Conservation (phyloP, 805 yeast genomes). For the Monosporozyma siamensis region DNA sequence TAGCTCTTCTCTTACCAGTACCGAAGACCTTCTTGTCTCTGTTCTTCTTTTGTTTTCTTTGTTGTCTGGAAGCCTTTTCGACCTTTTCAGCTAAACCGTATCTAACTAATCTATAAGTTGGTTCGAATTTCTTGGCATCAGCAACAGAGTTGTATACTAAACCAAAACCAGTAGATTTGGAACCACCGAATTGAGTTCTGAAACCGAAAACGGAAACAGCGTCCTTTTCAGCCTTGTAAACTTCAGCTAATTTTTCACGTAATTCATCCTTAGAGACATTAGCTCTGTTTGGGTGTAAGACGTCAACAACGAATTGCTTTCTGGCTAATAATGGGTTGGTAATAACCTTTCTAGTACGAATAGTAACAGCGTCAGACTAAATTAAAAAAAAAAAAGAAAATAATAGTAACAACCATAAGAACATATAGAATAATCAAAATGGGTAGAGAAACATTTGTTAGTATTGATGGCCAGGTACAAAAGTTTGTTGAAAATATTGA, state of each 20-base stretch:
- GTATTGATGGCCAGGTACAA: too few species aligned
- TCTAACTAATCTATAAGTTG: conserved; percentile 98
- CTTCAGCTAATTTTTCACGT: conserved; percentile 84
- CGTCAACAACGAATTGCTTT: conserved; percentile 99
- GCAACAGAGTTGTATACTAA: conserved; percentile 96
- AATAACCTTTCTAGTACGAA: conserved; percentile 98
- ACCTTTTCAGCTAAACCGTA: conserved; percentile 94
- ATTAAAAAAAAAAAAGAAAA: conserved; percentile 5
- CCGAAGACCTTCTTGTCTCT: conserved; percentile 98
- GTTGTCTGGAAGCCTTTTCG: conserved; percentile 98
- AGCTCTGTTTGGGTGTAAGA: conserved; percentile 98
- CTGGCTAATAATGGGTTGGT: conserved; percentile 98
- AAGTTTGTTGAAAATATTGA: too few species aligned
- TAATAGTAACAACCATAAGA: too few species aligned
- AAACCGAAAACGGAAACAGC: conserved; percentile 96
- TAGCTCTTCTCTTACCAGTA: conserved; percentile 92
- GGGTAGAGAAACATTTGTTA: too few species aligned
- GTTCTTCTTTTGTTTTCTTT: conserved; percentile 99
- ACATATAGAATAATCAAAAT: too few species aligned
- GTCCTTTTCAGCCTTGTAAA: conserved; percentile 87
- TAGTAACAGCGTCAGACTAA: conserved; percentile 98
- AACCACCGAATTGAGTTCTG: conserved; percentile 99
- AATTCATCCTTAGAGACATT: conserved; percentile 99
- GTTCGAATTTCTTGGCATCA: conserved; percentile 98
- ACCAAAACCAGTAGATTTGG: conserved; percentile 99